Evolutionary conservation across 352 stramenopile genomes (phyloP), one percentile per base, ranked within the genome.

Genomic region (Phytophthora boehmeriae): DNA sequence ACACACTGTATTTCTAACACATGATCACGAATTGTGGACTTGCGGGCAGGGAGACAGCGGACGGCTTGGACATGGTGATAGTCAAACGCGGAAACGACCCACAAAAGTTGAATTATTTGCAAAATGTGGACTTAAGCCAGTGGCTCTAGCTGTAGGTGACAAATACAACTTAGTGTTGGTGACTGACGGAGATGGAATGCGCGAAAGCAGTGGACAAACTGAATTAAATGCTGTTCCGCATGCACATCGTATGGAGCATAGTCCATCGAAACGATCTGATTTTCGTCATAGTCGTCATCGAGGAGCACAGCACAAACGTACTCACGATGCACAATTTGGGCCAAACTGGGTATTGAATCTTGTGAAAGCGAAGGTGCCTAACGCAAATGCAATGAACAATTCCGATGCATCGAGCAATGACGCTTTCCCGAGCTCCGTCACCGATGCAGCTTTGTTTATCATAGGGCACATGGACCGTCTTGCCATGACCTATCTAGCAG

Each of bases 111-210:
- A 92, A 14, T 45, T 77, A 6, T 90, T 93, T 52, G 47, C 58
- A 0, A 60, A 85, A 17, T 75, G 55, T 11, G 76, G 74, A 0
- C 25, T 90, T 8, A 75, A 76, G 27, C 80, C 84, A 5, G 76
- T 95, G 8, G 78, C 85, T 10, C 90, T 94, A 38, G 87, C 87
- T 19, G 87, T 93, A 10, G 87, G 87, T 9, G 87, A 95, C 66
- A 95, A 95, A 59, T 95, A 95, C 48, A 95, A 93, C 28, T 68
- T 95, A 8, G 66, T 95, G 35, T 57, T 95, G 14, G 85, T 90
- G 0, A 76, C 76, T 34, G 68, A 89, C 34, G 46, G 19, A n/a
- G 62, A 73, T 8, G 25, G n/a, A 30, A 43, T 61, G 34, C 38
- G 30, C 17, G 65, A 62, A 22, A 6, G 43, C 38, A 23, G 60